A percentile compares a stretch with the other conserved stretches of the same genome.
Evolutionary conservation across 2,329 filamentous ascomycete species (phyloP).

Genomic region (Emergomyces orientalis): DNA sequence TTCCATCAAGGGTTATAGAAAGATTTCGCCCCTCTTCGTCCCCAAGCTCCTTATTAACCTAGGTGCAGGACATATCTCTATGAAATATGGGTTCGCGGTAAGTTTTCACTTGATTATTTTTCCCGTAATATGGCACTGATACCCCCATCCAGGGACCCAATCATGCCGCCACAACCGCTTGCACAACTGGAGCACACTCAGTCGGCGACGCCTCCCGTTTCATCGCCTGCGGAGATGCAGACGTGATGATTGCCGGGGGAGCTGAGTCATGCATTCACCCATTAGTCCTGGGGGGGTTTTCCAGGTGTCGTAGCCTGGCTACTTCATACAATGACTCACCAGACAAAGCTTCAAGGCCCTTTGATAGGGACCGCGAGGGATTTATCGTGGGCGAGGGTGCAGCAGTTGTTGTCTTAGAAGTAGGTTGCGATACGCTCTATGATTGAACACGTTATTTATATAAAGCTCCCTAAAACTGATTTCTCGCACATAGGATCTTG

Average conservation of each 20-base stretch:
- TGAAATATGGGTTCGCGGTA: slow-evolving; percentile 72
- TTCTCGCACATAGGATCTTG: slow-evolving; percentile 53
- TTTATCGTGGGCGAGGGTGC: slow-evolving; percentile 94
- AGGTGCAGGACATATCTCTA: slow-evolving; percentile 87
- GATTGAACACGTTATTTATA: background rate
- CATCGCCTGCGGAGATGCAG: slow-evolving; percentile 80
- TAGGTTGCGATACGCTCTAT: slow-evolving; percentile 21
- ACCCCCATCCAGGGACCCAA: slow-evolving; percentile 59
- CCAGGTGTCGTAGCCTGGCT: slow-evolving; percentile 73
- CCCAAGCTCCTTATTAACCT: slow-evolving; percentile 90
- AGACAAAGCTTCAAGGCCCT: slow-evolving; percentile 66
- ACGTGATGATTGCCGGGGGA: slow-evolving; percentile 94
- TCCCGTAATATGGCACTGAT: background rate
- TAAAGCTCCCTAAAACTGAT: background rate
- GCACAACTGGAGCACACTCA: slow-evolving; percentile 90
- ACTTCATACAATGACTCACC: slow-evolving; percentile 71
- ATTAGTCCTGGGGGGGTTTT: slow-evolving; percentile 83
- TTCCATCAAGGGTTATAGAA: slow-evolving; percentile 65
- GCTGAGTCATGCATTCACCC: slow-evolving; percentile 95
- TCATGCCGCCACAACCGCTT: slow-evolving; percentile 86
- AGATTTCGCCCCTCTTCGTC: slow-evolving; percentile 87
- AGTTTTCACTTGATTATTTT: background rate
- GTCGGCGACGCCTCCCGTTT: slow-evolving; percentile 90
- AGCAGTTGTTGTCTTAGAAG: slow-evolving; percentile 75
- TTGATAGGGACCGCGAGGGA: slow-evolving; percentile 67